These are phyloP conservation scores for Oryza longistaminata DNA, from an alignment of 176 grass and related monocot species.

Conservation along the genomic window DNA sequence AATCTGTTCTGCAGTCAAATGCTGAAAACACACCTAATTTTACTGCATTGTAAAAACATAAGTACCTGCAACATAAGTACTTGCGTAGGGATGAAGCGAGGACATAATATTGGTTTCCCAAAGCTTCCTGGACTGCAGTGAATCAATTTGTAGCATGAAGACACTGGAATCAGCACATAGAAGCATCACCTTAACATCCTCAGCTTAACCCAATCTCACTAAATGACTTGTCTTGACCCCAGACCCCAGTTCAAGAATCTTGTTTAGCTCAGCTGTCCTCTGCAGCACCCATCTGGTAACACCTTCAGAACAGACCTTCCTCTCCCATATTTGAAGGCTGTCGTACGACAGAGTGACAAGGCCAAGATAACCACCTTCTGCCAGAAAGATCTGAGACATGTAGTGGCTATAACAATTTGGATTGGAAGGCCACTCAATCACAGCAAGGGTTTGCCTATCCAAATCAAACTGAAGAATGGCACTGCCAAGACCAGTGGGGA, in stretches of 20 bases:
- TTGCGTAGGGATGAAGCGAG: neutral
- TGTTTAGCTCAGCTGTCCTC: neutral
- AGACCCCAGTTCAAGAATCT: neutral
- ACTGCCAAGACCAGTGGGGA: neutral
- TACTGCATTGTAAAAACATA: too few species aligned
- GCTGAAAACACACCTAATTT: too few species aligned
- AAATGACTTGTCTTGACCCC: too few species aligned
- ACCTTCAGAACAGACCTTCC: constrained; percentile 27
- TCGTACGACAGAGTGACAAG: neutral
- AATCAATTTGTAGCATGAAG: neutral
- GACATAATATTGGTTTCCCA: neutral
- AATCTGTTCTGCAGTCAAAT: too few species aligned
- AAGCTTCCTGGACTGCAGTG: constrained; percentile 6
- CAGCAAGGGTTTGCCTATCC: neutral
- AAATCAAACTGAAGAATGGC: constrained; percentile 22
- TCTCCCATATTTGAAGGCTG: constrained; percentile 7
- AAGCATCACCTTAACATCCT: constrained; percentile 1
- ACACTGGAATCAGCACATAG: neutral
- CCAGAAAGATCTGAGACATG: neutral
- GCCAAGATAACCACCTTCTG: neutral
- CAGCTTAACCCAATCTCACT: neutral
- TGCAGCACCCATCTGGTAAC: constrained; percentile 11
- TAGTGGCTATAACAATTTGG: too few species aligned
- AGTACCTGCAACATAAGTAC: constrained; percentile 11
- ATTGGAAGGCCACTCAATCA: neutral